phyloP scores from a whole-genome alignment of 371 early-diverging fungal species.

The Mortierella sp. region DNA sequence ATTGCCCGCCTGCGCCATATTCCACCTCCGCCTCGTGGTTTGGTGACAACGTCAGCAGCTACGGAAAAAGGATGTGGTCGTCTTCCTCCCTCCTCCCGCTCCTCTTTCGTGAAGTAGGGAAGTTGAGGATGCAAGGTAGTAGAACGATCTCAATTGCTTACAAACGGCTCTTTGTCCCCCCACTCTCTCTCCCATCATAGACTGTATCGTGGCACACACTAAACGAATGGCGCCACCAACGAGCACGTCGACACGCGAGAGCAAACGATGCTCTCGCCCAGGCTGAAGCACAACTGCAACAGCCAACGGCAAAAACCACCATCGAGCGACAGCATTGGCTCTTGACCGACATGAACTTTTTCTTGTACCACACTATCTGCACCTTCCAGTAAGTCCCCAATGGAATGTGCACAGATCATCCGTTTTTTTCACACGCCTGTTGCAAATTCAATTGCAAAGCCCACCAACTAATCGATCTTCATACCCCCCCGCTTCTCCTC shows the following conservation, averaged over 20 bases:
- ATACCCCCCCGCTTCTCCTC: not conserved
- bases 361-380: conserved; percentile 53
- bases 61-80: no score
- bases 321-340: conserved; percentile 46
- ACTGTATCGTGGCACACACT: conserved; percentile 49
- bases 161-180: not conserved
- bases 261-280: not conserved
- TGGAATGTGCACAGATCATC: conserved; percentile 18
- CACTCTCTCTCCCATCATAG: conserved; percentile 7
- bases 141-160: not conserved
- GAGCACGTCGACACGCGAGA: conserved; percentile 5
- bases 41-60: no score
- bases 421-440: not conserved
- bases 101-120: no score
- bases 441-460: no score
- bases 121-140: not conserved
- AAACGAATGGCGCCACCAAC: conserved; percentile 50
- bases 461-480: not conserved
- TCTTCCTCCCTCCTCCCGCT: no score
- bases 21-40: no score
- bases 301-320: conserved; percentile 21
- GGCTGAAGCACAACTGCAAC: not conserved
- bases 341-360: conserved; percentile 52
- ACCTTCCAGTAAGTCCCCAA: conserved; percentile 49
- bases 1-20: no score